Evolutionary conservation across 2,329 filamentous ascomycete genomes (phyloP), one percentile per base, ranked within the genome.

Genomic region (Beauveria brongniartii): DNA sequence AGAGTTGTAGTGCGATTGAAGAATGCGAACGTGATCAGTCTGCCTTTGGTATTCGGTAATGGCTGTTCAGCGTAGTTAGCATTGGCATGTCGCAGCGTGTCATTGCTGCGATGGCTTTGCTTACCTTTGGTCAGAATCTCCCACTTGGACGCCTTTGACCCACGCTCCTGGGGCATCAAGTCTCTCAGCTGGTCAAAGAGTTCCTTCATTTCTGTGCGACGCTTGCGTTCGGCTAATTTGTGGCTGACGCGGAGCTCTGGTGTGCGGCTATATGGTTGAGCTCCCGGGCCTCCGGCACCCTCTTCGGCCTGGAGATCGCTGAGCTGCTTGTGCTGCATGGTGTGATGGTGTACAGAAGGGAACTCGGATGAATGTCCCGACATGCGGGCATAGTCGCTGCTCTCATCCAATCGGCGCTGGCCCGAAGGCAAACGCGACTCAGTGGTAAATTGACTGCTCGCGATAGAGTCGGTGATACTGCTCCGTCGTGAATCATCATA

Each of bases 81-180:
- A 47, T 30, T 26, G 18, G 3, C 30, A 62, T 18, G 12, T 6
- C 30, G 41, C 20, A n/a, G 46, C 7, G 24, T 56, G 24, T 24
- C 24, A 9, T 34, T 18, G 16, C 26, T 12, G 9, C 16, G 43
- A 30, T 22, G 28, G 6, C 10, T 7, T 24, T 6, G 71, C 81
- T 64, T 76, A 92, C 90, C 89, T 79, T 93, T 93, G 3, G 89
- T 92, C 18, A 95, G 71, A 54, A 93, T 92, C 68, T 95, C 90
- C 90, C 90, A 95, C 68, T 95, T 95, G 66, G 89, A 92, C 0
- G 90, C 90, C 71, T 94, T 95, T 26, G 88, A 88, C 1, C 90
- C 90, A 18, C 90, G 84, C 67, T 91, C 90, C 66, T 91, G 88
- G 1, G 90, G 90, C 75, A 93, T 87, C 43, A 91, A 78, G 65